Conservation (phyloP, 208 protist genomes). For the Angomonas ambiguus region DNA sequence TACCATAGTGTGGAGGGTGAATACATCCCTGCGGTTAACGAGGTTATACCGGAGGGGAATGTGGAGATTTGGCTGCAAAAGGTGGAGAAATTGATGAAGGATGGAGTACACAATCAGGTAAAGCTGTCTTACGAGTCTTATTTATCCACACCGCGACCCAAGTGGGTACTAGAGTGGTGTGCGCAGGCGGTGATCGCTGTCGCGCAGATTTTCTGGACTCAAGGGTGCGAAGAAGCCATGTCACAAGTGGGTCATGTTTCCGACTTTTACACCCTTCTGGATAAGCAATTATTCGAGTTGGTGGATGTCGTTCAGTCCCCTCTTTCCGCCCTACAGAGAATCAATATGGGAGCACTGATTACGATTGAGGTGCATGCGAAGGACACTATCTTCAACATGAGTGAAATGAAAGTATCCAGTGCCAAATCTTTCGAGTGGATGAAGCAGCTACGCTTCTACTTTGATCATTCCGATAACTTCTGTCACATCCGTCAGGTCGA, state of each 20-base stretch:
- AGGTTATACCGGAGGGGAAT: constrained; percentile 89
- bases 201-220: constrained; percentile 94
- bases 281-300: constrained; percentile 83
- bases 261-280: constrained; percentile 52
- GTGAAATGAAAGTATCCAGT: constrained; percentile 42
- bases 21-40: constrained; percentile 76
- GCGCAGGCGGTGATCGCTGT: constrained; percentile 92
- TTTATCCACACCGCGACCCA: constrained; percentile 46
- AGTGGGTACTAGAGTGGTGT: constrained; percentile 91
- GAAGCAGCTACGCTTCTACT: constrained; percentile 97
- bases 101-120: constrained; percentile 77
- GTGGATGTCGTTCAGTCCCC: constrained; percentile 91
- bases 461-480: constrained; percentile 73
- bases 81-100: constrained; percentile 95
- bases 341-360: constrained; percentile 95
- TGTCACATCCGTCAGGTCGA: constrained; percentile 94
- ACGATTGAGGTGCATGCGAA: constrained; percentile 97
- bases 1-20: constrained; percentile 95
- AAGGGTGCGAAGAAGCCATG: constrained; percentile 90
- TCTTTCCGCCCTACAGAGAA: constrained; percentile 71
- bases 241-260: constrained; percentile 56
- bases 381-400: constrained; percentile 91
- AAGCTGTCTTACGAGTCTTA: constrained; percentile 60
- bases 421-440: constrained; percentile 96
- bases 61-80: constrained; percentile 95